Base-by-base conservation (phyloP, 192 early-diverging fungal genomes). In the Entomortierella chlamydospora region DNA sequence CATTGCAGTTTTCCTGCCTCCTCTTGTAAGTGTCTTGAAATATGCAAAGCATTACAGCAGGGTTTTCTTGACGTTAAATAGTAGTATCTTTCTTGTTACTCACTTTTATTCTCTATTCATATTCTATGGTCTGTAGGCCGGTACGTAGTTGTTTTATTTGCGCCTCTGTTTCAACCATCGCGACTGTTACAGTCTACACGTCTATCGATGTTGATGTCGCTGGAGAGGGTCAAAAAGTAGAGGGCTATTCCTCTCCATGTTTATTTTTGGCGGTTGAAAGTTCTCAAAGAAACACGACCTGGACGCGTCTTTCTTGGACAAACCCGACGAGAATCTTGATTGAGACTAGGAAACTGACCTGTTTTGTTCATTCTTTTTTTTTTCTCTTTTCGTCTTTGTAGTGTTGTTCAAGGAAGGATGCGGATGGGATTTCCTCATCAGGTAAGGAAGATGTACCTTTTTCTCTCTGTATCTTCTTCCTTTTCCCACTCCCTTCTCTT, bases 1-100 rank as follows among this genome's bases (percentile, higher is more conserved):
- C 17, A 73, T 87, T 26, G 86, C 73, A 15, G 82, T 87, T 61
- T 85, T 87, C 57, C 60, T 85, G 22, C 83, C 86, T n/a, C 84
- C 84, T 41, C 42, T 83, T 23, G 82, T 76, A 68, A 68, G 64
- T 47, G 8, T 7, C 10, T 18, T 33, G n/a, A n/a, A n/a, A n/a
- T n/a, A n/a, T n/a, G n/a, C n/a, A n/a, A n/a, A n/a, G n/a, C n/a
- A n/a, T n/a, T n/a, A n/a, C n/a, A n/a, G n/a, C n/a, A n/a, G n/a
- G n/a, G n/a, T n/a, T n/a, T n/a, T n/a, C n/a, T n/a, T n/a, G n/a
- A n/a, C n/a, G n/a, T n/a, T n/a, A n/a, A n/a, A n/a, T n/a, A n/a
- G n/a, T n/a, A n/a, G n/a, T n/a, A n/a, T n/a, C n/a, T n/a, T n/a
- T n/a, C n/a, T n/a, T n/a, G n/a, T n/a, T n/a, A n/a, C n/a, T n/a